phyloP scores from a whole-genome alignment of 208 protist genomes.

The Lotmaria passim region DNA sequence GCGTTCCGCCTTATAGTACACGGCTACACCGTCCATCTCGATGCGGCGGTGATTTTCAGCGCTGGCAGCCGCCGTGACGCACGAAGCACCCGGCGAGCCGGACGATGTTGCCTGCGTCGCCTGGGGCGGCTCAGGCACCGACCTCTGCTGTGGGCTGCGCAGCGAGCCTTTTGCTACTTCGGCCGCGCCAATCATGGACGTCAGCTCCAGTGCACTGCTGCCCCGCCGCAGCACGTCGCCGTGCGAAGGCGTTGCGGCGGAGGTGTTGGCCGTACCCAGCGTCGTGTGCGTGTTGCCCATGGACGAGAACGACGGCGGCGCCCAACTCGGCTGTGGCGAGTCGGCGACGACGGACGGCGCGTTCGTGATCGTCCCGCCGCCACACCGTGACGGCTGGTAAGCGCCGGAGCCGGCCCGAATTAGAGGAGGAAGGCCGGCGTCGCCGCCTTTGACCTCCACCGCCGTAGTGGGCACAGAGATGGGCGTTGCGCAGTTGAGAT shows the following conservation, averaged over 20 bases:
- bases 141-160: slow-evolving; percentile 1
- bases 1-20: slow-evolving; percentile 71
- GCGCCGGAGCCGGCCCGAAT: neutral
- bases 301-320: slow-evolving; percentile 3
- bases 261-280: neutral
- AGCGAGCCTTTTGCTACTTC: neutral
- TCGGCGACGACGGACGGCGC: slow-evolving; percentile 4
- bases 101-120: neutral
- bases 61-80: neutral
- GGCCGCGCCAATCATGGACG: neutral
- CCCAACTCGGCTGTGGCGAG: neutral
- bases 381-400: neutral
- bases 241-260: slow-evolving; percentile 4
- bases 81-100: neutral
- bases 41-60: slow-evolving; percentile 40
- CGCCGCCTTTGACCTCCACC: neutral
- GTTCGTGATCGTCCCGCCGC: neutral
- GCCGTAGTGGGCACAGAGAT: neutral
- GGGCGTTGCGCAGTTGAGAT: neutral
- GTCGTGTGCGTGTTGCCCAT: slow-evolving; percentile 11
- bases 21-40: slow-evolving; percentile 87
- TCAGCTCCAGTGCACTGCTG: slow-evolving; percentile 7
- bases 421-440: slow-evolving; percentile 1
- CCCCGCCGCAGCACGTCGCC: slow-evolving; percentile 3
- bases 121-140: neutral